Percentiles rank a stretch among this genome's conserved stretches.
Conservation (phyloP, 1,139 yeast species). For the Kurtzmaniella quercitrusa region DNA sequence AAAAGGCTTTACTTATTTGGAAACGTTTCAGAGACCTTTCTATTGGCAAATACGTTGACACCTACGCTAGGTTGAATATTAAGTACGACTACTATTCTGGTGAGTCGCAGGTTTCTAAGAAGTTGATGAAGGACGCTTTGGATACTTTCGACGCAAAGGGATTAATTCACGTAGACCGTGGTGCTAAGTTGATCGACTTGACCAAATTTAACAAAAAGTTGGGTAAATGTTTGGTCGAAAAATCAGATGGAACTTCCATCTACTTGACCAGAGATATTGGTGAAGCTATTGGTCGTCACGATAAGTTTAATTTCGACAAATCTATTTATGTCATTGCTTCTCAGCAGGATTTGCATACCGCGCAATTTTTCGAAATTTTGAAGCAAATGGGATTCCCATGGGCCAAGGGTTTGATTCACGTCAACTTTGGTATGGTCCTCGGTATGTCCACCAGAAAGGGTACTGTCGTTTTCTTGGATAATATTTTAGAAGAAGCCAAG, state of each 20-base stretch:
- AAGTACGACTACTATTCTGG: conserved; percentile 87
- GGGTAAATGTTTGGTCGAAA: conserved; percentile 91
- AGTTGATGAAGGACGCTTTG: conserved; percentile 65
- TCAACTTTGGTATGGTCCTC: conserved; percentile 96
- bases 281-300: conserved; percentile 89
- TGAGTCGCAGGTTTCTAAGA: conserved; percentile 87
- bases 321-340: conserved; percentile 94
- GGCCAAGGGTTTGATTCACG: conserved; percentile 76
- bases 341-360: conserved; percentile 93
- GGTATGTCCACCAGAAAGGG: conserved; percentile 99
- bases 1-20: conserved; percentile 77
- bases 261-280: conserved; percentile 97
- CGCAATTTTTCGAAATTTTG: conserved; percentile 92
- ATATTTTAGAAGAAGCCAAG: conserved; percentile 89
- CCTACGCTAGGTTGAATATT: conserved; percentile 91
- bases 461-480: conserved; percentile 94
- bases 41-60: conserved; percentile 77
- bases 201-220: conserved; percentile 84
- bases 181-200: conserved; percentile 87
- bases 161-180: conserved; percentile 81
- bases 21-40: conserved; percentile 83
- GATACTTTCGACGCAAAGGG: conserved; percentile 62
- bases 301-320: conserved; percentile 83
- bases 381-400: conserved; percentile 90
- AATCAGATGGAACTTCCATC: conserved; percentile 92